Conservation (phyloP, 2,329 filamentous ascomycete species). For the Drechslera avenae region DNA sequence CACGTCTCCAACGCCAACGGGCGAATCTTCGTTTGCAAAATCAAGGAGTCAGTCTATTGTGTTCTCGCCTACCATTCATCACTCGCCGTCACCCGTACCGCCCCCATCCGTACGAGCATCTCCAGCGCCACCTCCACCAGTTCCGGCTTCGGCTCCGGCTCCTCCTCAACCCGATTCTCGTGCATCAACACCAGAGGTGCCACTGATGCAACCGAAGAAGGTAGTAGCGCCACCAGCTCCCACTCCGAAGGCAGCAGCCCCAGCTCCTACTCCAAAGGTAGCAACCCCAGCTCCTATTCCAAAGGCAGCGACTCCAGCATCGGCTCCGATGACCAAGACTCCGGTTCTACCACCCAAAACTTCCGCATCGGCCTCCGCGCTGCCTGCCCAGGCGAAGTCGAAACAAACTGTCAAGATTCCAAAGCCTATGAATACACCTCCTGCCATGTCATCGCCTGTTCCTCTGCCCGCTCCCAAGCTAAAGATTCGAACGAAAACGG, state of each 20-base stretch:
- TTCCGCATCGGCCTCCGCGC: slow-evolving; percentile 12
- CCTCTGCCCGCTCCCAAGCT: slow-evolving; percentile 33
- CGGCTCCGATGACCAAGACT: slow-evolving; percentile 4
- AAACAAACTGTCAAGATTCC: slow-evolving; percentile 23
- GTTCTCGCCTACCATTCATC: slow-evolving; percentile 24
- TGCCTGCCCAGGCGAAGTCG: slow-evolving; percentile 11
- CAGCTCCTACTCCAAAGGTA: slow-evolving; percentile 2
- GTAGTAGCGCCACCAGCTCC: slow-evolving; percentile 25
- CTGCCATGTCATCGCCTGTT: slow-evolving; percentile 32
- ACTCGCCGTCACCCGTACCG: slow-evolving; percentile 22
- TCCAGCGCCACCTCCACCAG: slow-evolving; percentile 17
- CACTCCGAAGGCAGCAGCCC: slow-evolving; percentile 12
- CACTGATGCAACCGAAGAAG: slow-evolving; percentile 25
- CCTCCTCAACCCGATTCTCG: slow-evolving; percentile 21
- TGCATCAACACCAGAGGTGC: slow-evolving; percentile 23
- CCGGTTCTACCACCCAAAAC: slow-evolving; percentile 13
- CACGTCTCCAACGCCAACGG: slow-evolving; percentile 21
- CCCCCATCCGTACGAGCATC: slow-evolving; percentile 23
- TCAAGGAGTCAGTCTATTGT: slow-evolving; percentile 19
- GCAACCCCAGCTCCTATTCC: neutral
- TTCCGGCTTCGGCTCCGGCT: slow-evolving; percentile 14
- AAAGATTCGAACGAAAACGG: slow-evolving; percentile 36
- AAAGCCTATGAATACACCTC: slow-evolving; percentile 23
- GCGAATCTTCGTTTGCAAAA: slow-evolving; percentile 10
- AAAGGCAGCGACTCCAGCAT: neutral